These are phyloP conservation scores for Trifolium pratense DNA, from an alignment of 306 rosid species.

Conservation along the genomic window DNA sequence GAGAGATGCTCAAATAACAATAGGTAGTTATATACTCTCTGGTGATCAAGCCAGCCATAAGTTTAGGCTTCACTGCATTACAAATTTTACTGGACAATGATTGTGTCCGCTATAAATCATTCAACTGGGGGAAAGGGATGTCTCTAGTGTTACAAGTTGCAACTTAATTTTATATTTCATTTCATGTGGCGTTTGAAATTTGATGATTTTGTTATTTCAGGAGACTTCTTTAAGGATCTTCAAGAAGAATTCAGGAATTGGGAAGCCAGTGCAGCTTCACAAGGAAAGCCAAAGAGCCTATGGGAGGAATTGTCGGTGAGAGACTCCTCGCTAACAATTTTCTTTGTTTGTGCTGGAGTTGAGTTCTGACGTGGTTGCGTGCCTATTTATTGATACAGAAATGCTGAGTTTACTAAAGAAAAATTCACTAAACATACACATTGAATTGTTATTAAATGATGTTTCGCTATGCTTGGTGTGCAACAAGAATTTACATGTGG, in stretches of 20 bases:
- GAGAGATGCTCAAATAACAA: constrained; percentile 95
- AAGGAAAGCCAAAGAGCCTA: constrained; percentile 91
- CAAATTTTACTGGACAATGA: constrained; percentile 27
- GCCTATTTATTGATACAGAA: neutral
- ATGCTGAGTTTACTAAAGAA: too few species aligned
- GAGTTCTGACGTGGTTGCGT: neutral
- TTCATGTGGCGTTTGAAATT: constrained; percentile 34
- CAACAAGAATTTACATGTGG: neutral
- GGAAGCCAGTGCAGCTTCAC: constrained; percentile 81
- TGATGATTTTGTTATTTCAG: constrained; percentile 56
- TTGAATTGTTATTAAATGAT: too few species aligned
- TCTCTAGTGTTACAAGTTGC: constrained; percentile 31
- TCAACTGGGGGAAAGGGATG: constrained; percentile 24
- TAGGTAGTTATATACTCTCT: constrained; percentile 89
- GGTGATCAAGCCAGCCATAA: constrained; percentile 46
- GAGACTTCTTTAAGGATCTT: constrained; percentile 84
- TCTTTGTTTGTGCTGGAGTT: constrained; percentile 16
- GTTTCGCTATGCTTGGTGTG: neutral
- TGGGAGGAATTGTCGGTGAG: constrained; percentile 97
- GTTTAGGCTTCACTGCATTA: constrained; percentile 45
- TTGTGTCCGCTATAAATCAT: constrained; percentile 19
- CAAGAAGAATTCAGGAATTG: constrained; percentile 89
- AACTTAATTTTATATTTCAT: constrained; percentile 28
- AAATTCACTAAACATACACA: too few species aligned
- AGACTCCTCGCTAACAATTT: constrained; percentile 32